Evolutionary conservation across 352 stramenopile genomes (phyloP).

Genomic region (Globisporangium acanthophoron): DNA sequence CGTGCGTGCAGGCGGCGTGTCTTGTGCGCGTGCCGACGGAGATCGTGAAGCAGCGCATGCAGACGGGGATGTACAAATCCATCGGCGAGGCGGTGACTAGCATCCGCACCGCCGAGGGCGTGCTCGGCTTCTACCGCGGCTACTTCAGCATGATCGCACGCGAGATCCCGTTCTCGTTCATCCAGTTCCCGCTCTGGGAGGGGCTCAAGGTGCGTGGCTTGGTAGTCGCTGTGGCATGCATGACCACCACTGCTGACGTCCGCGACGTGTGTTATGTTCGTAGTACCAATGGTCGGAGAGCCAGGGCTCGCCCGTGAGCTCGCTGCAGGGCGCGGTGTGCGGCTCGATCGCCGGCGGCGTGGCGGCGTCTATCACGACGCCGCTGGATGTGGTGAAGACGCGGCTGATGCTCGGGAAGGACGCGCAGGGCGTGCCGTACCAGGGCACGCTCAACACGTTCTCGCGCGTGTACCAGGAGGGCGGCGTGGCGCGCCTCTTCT

Average conservation of each 20-base stretch:
- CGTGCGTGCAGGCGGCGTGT: conserved; percentile 79
- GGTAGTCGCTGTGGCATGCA: neutral
- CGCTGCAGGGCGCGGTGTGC: conserved; percentile 92
- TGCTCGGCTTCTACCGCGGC: conserved; percentile 93
- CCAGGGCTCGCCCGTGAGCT: conserved; percentile 76
- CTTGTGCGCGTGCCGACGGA: conserved; percentile 98
- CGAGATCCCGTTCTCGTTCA: conserved; percentile 99
- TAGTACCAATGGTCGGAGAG: conserved; percentile 77
- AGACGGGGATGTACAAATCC: conserved; percentile 89
- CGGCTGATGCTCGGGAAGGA: conserved; percentile 97
- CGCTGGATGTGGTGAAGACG: conserved; percentile 99
- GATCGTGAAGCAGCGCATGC: conserved; percentile 99
- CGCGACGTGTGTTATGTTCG: neutral
- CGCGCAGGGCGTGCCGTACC: conserved; percentile 90
- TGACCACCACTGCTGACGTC: neutral
- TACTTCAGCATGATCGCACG: conserved; percentile 98
- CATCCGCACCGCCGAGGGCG: conserved; percentile 76
- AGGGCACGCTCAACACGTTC: conserved; percentile 87
- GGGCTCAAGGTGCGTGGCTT: conserved; percentile 83
- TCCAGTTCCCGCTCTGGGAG: conserved; percentile 99
- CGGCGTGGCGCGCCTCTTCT: conserved; percentile 89
- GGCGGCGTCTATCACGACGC: conserved; percentile 97
- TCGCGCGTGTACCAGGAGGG: conserved; percentile 89
- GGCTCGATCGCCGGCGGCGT: conserved; percentile 94
- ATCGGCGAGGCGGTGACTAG: conserved; percentile 57